phyloP scores from a whole-genome alignment of 441 rosid species.

The Populus tomentosa region DNA sequence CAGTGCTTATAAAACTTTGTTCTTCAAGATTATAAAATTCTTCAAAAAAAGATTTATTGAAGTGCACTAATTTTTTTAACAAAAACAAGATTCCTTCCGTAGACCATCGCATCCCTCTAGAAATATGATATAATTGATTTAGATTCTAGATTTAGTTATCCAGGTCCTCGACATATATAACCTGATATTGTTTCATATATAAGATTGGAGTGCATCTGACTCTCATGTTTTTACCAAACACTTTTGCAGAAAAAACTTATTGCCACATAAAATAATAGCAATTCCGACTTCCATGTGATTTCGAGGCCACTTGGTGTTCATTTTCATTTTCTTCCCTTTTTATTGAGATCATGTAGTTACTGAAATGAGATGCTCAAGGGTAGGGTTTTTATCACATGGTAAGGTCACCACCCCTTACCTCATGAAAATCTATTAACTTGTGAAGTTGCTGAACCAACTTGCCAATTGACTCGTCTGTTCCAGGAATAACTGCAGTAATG shows the following conservation, averaged over 20 bases:
- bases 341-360: background rate
- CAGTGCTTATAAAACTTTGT: background rate
- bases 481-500: conserved; percentile 71
- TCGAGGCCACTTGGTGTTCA: background rate
- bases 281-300: background rate
- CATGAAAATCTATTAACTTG: conserved; percentile 60
- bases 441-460: conserved; percentile 68
- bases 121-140: background rate
- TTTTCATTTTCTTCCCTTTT: background rate
- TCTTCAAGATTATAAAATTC: background rate
- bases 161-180: background rate
- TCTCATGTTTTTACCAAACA: background rate
- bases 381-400: background rate
- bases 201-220: background rate
- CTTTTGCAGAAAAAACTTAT: background rate
- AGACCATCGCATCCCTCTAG: background rate
- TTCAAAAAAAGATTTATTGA: background rate
- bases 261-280: background rate
- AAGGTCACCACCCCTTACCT: conserved; percentile 35
- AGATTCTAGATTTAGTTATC: background rate
- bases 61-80: background rate
- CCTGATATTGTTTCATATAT: background rate
- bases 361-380: background rate
- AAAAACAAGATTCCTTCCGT: background rate
- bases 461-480: conserved; percentile 63